Base-by-base conservation (phyloP, 164 flowering plant species). In the Amborella trichopoda region DNA sequence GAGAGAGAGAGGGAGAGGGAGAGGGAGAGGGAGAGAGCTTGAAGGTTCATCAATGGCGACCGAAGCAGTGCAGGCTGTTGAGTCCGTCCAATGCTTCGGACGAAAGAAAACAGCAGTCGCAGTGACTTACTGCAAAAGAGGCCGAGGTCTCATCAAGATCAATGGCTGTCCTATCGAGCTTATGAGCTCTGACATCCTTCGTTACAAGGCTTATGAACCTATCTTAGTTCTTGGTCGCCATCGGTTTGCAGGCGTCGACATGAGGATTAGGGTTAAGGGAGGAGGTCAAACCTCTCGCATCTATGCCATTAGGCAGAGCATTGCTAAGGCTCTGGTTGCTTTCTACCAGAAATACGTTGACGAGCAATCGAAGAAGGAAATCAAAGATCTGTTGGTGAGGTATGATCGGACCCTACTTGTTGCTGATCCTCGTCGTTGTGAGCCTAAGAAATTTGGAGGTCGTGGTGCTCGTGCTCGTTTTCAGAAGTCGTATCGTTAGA, bases 391-490 rank as follows among this genome's bases (percentile, higher is more conserved):
- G 6, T 53, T 83, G 10, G 74, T 75, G 5, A 48, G 88, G 53
- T 83, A 82, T 47, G 91, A 82, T 14, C 52, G 91, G 55, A 79
- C 91, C 3, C 40, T 82, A 44, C 87, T 82, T 5, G 91, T 82
- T 5, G 87, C 87, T 14, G 87, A 82, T 58, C 93, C 87, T 0
- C 63, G 93, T 33, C 63, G 87, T 37, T 82, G 93, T 54, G 87
- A 82, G 80, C 87, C 91, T 19, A 82, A 82, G 81, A 82, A 79
- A 77, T 82, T 82, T 28, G 91, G 86, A 38, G 93, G 93, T 23
- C 80, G 82, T 53, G 91, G 91, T 56, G 91, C 91, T 28, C 69
- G 91, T 40, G 77, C 86, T 8, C 65, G 91, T 64, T 82, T 82
- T 76, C 91, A 82, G 90, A 81, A 78, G 60, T 67, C 74, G 16